Evolutionary conservation across 78 protist species (phyloP).

Genomic region (Tieghemostelium lacteum): DNA sequence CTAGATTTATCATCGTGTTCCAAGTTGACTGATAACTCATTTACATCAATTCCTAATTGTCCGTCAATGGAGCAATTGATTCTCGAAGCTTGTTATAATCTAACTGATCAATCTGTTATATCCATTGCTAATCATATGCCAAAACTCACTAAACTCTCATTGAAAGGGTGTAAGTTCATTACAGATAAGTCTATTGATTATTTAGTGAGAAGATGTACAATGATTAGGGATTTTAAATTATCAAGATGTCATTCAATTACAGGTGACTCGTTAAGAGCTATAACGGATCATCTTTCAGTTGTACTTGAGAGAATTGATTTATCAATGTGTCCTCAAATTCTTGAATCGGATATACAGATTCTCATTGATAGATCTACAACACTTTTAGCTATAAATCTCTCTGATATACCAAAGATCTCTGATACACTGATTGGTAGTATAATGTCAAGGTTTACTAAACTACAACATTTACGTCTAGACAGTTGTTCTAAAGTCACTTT

Average conservation of each 20-base stretch:
- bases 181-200: constrained; percentile 11
- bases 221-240: constrained; percentile 32
- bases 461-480: constrained; percentile 36
- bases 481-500: constrained; percentile 15
- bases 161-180: constrained; percentile 50
- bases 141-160: constrained; percentile 41
- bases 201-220: constrained; percentile 1
- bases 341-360: not conserved
- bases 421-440: constrained; percentile 1
- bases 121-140: constrained; percentile 35
- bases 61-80: constrained; percentile 12
- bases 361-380: not conserved
- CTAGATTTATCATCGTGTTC: constrained; percentile 58
- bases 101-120: constrained; percentile 15
- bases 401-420: constrained; percentile 35
- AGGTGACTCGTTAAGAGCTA: not conserved
- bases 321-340: constrained; percentile 64
- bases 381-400: constrained; percentile 10
- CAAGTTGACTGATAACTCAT: constrained; percentile 33
- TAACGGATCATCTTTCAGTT: not conserved
- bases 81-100: constrained; percentile 61
- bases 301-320: constrained; percentile 50
- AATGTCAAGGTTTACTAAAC: not conserved
- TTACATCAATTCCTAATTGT: constrained; percentile 34
- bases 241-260: constrained; percentile 65